A percentile compares a stretch with the other conserved stretches of the same genome.
Evolutionary conservation across 2,329 filamentous ascomycete genomes (phyloP).

Genomic region (Apiospora arundinis): DNA sequence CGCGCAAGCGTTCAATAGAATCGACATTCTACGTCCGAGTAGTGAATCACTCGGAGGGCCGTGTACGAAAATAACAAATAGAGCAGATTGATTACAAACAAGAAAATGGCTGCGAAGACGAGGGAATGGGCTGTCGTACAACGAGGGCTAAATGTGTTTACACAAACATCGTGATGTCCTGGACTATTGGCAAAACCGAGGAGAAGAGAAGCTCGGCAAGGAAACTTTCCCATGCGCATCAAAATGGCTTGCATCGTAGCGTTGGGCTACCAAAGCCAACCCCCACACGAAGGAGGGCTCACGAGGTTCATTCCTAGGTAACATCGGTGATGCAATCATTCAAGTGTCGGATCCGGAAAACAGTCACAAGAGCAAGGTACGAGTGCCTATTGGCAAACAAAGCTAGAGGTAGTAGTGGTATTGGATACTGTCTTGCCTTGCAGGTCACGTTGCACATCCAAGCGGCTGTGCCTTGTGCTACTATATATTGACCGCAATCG

Average conservation of each 20-base stretch:
- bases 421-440: constrained; percentile 5
- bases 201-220: background rate
- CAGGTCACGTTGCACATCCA: constrained; percentile 7
- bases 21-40: constrained; percentile 4
- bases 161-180: background rate
- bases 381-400: background rate
- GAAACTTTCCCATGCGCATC: background rate
- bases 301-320: constrained; percentile 5
- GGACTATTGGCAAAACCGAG: background rate
- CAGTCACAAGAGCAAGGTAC: constrained; percentile 11
- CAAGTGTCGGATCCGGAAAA: background rate
- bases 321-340: background rate
- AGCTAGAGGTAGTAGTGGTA: background rate
- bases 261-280: background rate
- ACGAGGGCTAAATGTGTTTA: background rate
- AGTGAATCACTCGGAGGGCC: background rate
- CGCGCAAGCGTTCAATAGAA: background rate
- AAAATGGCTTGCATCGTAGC: background rate
- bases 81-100: background rate
- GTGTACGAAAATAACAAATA: background rate
- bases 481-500: constrained; percentile 15
- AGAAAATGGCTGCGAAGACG: background rate
- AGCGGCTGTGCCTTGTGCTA: constrained; percentile 3
- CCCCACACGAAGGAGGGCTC: constrained; percentile 2
- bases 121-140: background rate